Base-by-base conservation (phyloP, 1,284 basidiomycete genomes). In the Sanghuangporus weigelae region DNA sequence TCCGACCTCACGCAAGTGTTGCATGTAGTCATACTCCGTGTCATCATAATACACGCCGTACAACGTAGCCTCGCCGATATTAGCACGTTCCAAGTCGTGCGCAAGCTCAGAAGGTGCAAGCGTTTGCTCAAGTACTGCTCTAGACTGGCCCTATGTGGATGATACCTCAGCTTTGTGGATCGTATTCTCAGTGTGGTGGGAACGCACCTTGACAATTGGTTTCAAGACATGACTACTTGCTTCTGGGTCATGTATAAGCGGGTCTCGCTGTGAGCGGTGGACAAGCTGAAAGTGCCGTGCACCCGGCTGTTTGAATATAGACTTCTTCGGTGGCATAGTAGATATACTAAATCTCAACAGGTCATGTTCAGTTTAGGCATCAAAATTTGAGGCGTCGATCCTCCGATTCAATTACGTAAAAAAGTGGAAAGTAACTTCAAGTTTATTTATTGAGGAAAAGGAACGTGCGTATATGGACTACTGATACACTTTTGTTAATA, bases 11-110 rank as follows among this genome's bases (percentile, higher is more conserved):
- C 92, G 87, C 42, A 99, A 82, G 77, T 99, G 97, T 76, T 96
- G 91, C 93, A 98, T 96, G 79, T 99, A 99, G 75, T 99, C 93
- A 79, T 99, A 99, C 63, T 93, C 84, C n/a, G 93, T 93, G 72
- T 99, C 96, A 77, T 99, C 96, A 78, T 86, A 99, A 77, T 95
- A 95, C 71, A 99, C 80, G 10, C 95, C 96, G 74, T 98, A 97
- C 26, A 86, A 73, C 3, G 93, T 81, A 0, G 97, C 97, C 78
- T 99, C 93, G 63, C 96, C 97, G 65, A 87, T 76, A 64, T 85
- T 86, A 21, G 76, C 68, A 62, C 77, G 75, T 16, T 69, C 68
- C 58, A 73, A 71, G 60, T 83, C 81, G 49, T 78, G 76, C 40
- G 76, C 78, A 57, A 87, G 76, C n/a, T 89, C 86, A 21, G 83